Evolutionary conservation across 148 eudicot genomes (phyloP), one percentile per base, ranked within the genome.

Genomic region (Tetragonia tetragonoides): DNA sequence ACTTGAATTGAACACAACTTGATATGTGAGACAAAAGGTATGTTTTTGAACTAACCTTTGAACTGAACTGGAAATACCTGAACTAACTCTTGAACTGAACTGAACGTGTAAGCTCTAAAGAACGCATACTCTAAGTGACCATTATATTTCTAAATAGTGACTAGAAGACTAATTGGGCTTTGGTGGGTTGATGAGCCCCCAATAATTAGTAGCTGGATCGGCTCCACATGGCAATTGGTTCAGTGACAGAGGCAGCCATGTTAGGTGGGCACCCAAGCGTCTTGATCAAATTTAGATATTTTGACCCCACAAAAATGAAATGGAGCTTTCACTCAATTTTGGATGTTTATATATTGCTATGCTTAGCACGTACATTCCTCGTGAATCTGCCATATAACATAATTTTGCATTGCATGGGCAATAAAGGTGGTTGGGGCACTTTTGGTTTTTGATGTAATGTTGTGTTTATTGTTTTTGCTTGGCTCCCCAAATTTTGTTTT

Each of bases 341-440:
- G 40, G 28, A 59, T 7, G n/a, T 28, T 10, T 74, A 5, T 49
- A 38, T 0, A 21, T 44, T 7, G 17, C 3, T 42, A 20, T 34
- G 7, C 3, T 53, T 28, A 42, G 21, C 57, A 16, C 39, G 46
- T 49, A 8, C 8, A 18, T 51, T 15, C 1, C 59, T 16, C 23
- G 67, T 75, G 68, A 23, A 63, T 34, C 38, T 77, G 66, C 4
- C 10, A 6, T 59, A 3, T 17, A 10, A 10, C 28, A 63, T 72
- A 34, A 49, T 0, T 56, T 77, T 28, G 10, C 23, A 37, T 51
- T 64, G 81, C 81, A 79, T 78, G 81, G 76, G 51, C 39, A 20
- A 66, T 76, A 28, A 10, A 46, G 74, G 83, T 80, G 59, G 79
- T 80, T 75, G 83, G 69, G 72, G 72, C 51, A 70, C 23, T 68